phyloP scores from a whole-genome alignment of 2,329 filamentous ascomycete genomes.

The Scleromitrula shiraiana region DNA sequence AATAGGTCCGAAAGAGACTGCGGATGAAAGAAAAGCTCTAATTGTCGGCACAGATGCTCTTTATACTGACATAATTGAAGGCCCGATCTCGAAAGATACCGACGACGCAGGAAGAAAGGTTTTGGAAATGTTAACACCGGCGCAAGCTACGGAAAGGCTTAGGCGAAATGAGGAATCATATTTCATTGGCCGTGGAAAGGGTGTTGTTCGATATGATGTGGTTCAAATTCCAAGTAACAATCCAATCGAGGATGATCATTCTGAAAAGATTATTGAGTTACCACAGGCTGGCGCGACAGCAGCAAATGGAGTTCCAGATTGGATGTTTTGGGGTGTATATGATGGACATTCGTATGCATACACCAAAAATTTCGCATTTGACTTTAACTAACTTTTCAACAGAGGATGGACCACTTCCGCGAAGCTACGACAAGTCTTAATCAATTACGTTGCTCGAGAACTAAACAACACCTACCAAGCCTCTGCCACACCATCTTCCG shows the following conservation, averaged over 20 bases:
- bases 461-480: conserved; percentile 87
- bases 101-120: conserved; percentile 79
- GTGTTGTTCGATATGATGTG: conserved; percentile 89
- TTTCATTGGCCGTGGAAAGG: conserved; percentile 77
- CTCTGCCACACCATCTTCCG: conserved; percentile 60
- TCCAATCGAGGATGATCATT: conserved; percentile 96
- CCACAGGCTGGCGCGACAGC: conserved; percentile 48
- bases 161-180: conserved; percentile 88
- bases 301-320: conserved; percentile 60
- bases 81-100: conserved; percentile 80
- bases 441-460: conserved; percentile 86
- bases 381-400: conserved; percentile 2
- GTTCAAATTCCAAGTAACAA: conserved; percentile 94
- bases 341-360: conserved; percentile 78
- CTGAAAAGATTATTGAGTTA: conserved; percentile 94
- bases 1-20: conserved; percentile 10
- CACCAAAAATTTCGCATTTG: no score
- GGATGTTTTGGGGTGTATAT: conserved; percentile 99
- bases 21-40: conserved; percentile 55
- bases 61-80: conserved; percentile 78
- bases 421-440: conserved; percentile 85
- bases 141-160: conserved; percentile 86
- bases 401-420: conserved; percentile 98
- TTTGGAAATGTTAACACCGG: conserved; percentile 91
- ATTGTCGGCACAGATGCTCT: conserved; percentile 87